Evolutionary conservation across 768 basidiomycete species (phyloP).

Genomic region (Leccinum boreale): DNA sequence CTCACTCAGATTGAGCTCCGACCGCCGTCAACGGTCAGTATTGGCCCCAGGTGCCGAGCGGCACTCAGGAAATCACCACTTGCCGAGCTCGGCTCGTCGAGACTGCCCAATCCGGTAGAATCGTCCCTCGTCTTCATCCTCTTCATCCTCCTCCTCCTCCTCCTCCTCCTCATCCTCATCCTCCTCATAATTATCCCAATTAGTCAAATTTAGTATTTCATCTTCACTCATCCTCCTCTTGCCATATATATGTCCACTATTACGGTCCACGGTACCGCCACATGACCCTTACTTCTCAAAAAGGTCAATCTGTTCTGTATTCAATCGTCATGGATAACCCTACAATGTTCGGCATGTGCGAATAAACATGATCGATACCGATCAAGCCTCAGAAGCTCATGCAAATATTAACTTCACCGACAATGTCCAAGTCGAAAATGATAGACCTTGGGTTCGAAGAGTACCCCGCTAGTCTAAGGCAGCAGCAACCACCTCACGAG

Average conservation of each 20-base stretch:
- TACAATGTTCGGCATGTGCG: too few species aligned
- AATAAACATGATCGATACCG: too few species aligned
- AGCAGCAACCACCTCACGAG: conserved; percentile 35
- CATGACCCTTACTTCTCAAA: too few species aligned
- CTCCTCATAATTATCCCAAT: not conserved
- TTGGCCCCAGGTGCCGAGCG: too few species aligned
- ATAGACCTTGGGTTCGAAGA: not conserved
- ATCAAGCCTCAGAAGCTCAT: not conserved
- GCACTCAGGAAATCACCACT: too few species aligned
- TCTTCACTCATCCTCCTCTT: not conserved
- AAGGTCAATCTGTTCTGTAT: too few species aligned
- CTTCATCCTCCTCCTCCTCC: not conserved
- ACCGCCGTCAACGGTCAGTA: too few species aligned
- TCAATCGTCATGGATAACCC: too few species aligned
- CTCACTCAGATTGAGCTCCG: too few species aligned
- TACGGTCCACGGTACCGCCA: not conserved
- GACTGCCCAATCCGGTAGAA: too few species aligned
- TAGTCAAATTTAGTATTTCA: not conserved
- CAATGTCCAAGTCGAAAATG: not conserved
- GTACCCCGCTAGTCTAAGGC: conserved; percentile 3
- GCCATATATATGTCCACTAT: not conserved
- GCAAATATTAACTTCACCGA: not conserved
- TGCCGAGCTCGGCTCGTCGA: too few species aligned
- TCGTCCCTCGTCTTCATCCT: not conserved
- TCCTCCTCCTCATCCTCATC: not conserved